A percentile compares a stretch with the other conserved stretches of the same genome.
phyloP scores from a whole-genome alignment of 2,329 filamentous ascomycete species.

The Ophiostoma himal-ulmi region DNA sequence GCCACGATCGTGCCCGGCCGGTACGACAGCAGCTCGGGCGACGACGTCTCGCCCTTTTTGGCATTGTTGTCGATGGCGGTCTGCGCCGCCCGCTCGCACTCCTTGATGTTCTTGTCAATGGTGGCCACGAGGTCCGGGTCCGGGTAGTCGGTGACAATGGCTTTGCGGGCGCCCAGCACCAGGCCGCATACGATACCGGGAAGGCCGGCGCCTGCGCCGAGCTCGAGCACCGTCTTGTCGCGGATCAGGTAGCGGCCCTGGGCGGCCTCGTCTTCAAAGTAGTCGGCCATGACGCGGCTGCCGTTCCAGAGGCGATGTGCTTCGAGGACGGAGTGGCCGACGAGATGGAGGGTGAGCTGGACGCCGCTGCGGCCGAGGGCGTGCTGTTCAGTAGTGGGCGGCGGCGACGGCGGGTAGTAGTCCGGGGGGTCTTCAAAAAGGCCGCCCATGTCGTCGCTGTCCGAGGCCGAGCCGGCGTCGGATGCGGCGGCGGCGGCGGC shows the following conservation, averaged over 20 bases:
- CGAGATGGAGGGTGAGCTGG: slow-evolving; percentile 51
- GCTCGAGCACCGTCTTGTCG: slow-evolving; percentile 70
- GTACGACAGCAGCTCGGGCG: slow-evolving; percentile 8
- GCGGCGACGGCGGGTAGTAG: slow-evolving; percentile 72
- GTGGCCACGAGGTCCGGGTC: slow-evolving; percentile 77
- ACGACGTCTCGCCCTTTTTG: slow-evolving; percentile 34
- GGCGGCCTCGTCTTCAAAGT: slow-evolving; percentile 56
- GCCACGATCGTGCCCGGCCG: slow-evolving; percentile 37
- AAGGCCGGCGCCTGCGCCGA: slow-evolving; percentile 82
- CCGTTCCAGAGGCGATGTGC: slow-evolving; percentile 91
- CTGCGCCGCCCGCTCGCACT: slow-evolving; percentile 36
- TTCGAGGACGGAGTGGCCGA: slow-evolving; percentile 82
- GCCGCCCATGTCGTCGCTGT: slow-evolving; percentile 34
- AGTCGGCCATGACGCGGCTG: slow-evolving; percentile 67
- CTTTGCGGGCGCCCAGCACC: slow-evolving; percentile 58
- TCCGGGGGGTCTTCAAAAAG: slow-evolving; percentile 72
- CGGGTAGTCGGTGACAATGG: slow-evolving; percentile 84
- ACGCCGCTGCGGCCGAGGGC: slow-evolving; percentile 53
- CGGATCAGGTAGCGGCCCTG: slow-evolving; percentile 42
- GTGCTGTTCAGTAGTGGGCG: slow-evolving; percentile 68
- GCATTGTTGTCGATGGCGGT: neutral
- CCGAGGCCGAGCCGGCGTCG: slow-evolving; percentile 27
- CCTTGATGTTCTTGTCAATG: slow-evolving; percentile 67
- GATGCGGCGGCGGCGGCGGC: neutral
- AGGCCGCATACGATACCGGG: slow-evolving; percentile 72